Conservation (phyloP, 2,329 filamentous ascomycete genomes). For the Aspergillus novofumigatus region DNA sequence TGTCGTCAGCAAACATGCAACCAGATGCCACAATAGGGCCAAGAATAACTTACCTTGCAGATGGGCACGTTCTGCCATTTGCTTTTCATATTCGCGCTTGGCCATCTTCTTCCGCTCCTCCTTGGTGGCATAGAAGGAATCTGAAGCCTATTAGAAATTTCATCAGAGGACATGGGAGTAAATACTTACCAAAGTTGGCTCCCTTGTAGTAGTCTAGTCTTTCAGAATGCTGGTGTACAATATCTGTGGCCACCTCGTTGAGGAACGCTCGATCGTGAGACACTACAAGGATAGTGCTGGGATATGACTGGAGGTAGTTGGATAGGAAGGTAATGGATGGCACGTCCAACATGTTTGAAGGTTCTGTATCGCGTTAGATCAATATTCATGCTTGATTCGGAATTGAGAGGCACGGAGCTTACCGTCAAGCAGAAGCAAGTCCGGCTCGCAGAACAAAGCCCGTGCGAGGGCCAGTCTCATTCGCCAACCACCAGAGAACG, state of each 20-base stretch:
- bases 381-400: neutral
- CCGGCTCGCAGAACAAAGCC: slow-evolving; percentile 96
- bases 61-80: slow-evolving; percentile 90
- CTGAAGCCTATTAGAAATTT: slow-evolving; percentile 36
- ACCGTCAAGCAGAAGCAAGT: slow-evolving; percentile 84
- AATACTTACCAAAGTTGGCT: slow-evolving; percentile 69
- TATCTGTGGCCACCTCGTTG: slow-evolving; percentile 98
- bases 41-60: slow-evolving; percentile 57
- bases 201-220: slow-evolving; percentile 97
- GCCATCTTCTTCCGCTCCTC: slow-evolving; percentile 96
- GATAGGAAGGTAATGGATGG: slow-evolving; percentile 98
- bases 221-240: slow-evolving; percentile 96
- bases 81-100: slow-evolving; percentile 96
- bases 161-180: neutral
- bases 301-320: slow-evolving; percentile 89
- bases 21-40: neutral
- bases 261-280: slow-evolving; percentile 99
- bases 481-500: slow-evolving; percentile 98
- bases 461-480: slow-evolving; percentile 94
- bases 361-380: slow-evolving; percentile 55
- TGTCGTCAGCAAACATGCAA: slow-evolving; percentile 6
- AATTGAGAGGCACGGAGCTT: slow-evolving; percentile 9
- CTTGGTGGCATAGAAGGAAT: slow-evolving; percentile 94
- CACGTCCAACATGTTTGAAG: slow-evolving; percentile 99
- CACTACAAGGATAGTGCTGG: slow-evolving; percentile 91